Base-by-base conservation (phyloP, 768 basidiomycete species). In the Tylopilus sp. region DNA sequence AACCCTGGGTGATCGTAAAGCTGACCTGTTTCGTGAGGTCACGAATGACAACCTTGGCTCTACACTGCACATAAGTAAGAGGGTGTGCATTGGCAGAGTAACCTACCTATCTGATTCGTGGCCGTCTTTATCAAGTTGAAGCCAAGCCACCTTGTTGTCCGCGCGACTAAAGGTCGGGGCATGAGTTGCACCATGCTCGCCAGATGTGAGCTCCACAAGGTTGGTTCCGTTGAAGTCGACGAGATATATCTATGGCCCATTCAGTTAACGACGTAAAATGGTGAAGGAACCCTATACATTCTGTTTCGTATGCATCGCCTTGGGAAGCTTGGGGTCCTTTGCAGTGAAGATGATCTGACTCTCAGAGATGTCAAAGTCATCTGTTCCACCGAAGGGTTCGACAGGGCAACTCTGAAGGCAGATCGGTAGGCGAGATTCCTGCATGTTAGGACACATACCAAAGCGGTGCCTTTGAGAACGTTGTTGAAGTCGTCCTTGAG, bases 231-330 rank as follows among this genome's bases (percentile, higher is more conserved):
- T 61, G 48, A 91, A 76, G 48, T 77, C 76, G 20, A 89, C 80
- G 46, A 88, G 67, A 67, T 88, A 93, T 33, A 91, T 74, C 88
- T 90, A 48, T 40, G 21, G 47, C n/a, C 17, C 9, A 18, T 45
- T 57, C 40, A 54, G 26, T 26, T 30, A 18, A 30, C 13, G 25
- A 35, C 11, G 39, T 11, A 30, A n/a, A 22, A 33, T 6, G 44
- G 22, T 13, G 7, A 12, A 33, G 33, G 36, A 28, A 47, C 10
- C 62, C 38, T 36, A n/a, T n/a, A 95, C 87, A 60, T 95, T 85
- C 63, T 92, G 88, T 60, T 90, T 91, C 2, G 95, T 98, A 69
- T 98, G 94, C 77, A 77, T 83, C 0, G 94, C 88, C 39, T 80
- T 76, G 12, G 83, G 82, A 17, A 95, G 77, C 48, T 76, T 61